phyloP scores from a whole-genome alignment of 169 alveolate species.

The Eimeria maxima region DNA sequence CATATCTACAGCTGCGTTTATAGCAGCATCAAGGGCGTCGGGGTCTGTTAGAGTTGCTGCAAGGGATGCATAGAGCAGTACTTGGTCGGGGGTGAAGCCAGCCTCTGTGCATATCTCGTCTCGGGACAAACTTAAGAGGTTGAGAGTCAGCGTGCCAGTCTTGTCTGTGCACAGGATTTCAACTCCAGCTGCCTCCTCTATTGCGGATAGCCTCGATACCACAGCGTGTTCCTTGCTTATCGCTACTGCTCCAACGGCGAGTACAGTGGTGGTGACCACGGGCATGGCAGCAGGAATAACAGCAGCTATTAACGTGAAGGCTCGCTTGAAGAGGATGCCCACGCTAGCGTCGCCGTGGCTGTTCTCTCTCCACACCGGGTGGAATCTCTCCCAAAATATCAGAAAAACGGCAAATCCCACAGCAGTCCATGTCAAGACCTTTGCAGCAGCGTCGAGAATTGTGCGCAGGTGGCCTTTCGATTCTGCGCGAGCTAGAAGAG shows the following conservation, averaged over 20 bases:
- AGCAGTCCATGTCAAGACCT: slow-evolving; percentile 76
- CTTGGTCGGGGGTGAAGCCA: slow-evolving; percentile 74
- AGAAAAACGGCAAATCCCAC: slow-evolving; percentile 79
- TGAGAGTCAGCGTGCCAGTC: slow-evolving; percentile 96
- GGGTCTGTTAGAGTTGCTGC: slow-evolving; percentile 83
- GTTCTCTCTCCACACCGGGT: slow-evolving; percentile 76
- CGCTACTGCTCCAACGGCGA: slow-evolving; percentile 90
- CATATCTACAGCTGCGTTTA: slow-evolving; percentile 78
- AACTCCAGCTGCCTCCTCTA: slow-evolving; percentile 92
- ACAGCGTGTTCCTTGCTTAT: slow-evolving; percentile 91
- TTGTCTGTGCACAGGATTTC: slow-evolving; percentile 94
- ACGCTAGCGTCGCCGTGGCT: slow-evolving; percentile 3
- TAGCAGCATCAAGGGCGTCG: slow-evolving; percentile 80
- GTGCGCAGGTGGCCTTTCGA: slow-evolving; percentile 78
- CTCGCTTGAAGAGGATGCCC: slow-evolving; percentile 78
- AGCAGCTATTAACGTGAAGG: slow-evolving; percentile 81
- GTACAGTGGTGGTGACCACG: slow-evolving; percentile 90
- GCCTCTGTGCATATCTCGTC: slow-evolving; percentile 77
- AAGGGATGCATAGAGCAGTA: slow-evolving; percentile 83
- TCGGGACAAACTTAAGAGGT: slow-evolving; percentile 90
- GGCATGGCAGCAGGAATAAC: slow-evolving; percentile 87
- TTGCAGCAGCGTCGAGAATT: slow-evolving; percentile 70
- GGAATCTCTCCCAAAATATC: slow-evolving; percentile 80
- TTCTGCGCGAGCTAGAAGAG: slow-evolving; percentile 86
- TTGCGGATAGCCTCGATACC: slow-evolving; percentile 90